Evolutionary conservation across 2,329 filamentous ascomycete genomes (phyloP).

Genomic region (Chrysoporthe cubensis): DNA sequence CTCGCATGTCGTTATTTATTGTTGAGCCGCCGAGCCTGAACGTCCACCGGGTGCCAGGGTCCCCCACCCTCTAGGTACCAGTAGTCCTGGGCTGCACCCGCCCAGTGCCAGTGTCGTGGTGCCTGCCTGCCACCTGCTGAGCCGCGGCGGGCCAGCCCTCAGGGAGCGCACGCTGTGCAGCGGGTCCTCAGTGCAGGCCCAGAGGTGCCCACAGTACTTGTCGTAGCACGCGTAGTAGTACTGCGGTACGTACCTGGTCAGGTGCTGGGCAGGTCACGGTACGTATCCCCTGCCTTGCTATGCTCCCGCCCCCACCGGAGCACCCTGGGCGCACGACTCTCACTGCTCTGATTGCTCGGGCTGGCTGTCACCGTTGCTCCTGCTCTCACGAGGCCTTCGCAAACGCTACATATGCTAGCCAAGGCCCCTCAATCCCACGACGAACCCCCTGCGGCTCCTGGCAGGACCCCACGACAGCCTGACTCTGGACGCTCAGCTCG

Average conservation of each 20-base stretch:
- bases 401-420: background rate
- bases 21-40: background rate
- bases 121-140: background rate
- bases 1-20: background rate
- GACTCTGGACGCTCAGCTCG: background rate
- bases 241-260: background rate
- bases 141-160: background rate
- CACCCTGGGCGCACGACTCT: background rate
- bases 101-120: background rate
- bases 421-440: background rate
- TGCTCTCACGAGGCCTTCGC: conserved; percentile 9
- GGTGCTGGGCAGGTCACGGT: no score
- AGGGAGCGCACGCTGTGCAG: background rate
- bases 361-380: conserved; percentile 11
- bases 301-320: conserved; percentile 2
- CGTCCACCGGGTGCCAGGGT: background rate
- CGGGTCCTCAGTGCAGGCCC: background rate
- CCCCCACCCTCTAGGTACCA: background rate
- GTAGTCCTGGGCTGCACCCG: no score
- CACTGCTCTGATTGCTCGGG: conserved; percentile 5
- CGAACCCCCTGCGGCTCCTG: background rate
- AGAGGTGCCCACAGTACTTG: background rate
- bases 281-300: background rate
- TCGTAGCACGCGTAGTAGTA: background rate
- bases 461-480: background rate